phyloP scores from a whole-genome alignment of 768 basidiomycete genomes.

The Grammothele lineata region DNA sequence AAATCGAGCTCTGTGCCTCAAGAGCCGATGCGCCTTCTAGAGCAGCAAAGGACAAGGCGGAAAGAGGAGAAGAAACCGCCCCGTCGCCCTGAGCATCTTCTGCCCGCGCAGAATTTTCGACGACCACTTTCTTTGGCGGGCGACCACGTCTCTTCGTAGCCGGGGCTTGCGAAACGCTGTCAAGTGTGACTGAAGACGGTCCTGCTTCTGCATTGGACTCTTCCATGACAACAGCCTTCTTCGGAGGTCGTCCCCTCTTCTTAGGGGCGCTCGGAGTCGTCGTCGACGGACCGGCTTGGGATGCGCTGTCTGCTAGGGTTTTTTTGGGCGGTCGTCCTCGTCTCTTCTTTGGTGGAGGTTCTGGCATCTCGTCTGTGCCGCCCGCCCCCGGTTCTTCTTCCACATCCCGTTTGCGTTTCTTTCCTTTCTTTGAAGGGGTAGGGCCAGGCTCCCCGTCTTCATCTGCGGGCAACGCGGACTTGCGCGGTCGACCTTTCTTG shows the following conservation, averaged over 20 bases:
- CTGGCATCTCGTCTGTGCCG: not conserved
- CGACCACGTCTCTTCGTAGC: slow-evolving; percentile 17
- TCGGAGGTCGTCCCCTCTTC: slow-evolving; percentile 8
- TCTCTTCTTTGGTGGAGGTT: slow-evolving; percentile 15
- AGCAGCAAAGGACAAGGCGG: no score
- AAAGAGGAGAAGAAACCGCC: no score
- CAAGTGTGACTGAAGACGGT: slow-evolving; percentile 1
- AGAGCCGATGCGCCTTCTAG: no score
- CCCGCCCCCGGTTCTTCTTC: slow-evolving; percentile 9
- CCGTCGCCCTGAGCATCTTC: not conserved
- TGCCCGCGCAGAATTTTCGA: not conserved
- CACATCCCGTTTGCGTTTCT: slow-evolving; percentile 32
- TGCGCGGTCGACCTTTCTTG: slow-evolving; percentile 59
- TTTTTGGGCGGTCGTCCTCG: slow-evolving; percentile 32
- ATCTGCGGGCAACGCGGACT: slow-evolving; percentile 17
- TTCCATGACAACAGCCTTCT: not conserved
- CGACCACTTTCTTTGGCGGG: slow-evolving; percentile 10
- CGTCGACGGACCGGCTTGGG: not conserved
- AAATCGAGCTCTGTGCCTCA: no score
- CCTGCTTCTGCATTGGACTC: not conserved
- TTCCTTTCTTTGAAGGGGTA: slow-evolving; percentile 15
- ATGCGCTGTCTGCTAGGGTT: not conserved
- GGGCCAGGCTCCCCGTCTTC: slow-evolving; percentile 10
- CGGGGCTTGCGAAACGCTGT: not conserved
- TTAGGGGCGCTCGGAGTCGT: not conserved